Evolutionary conservation across 2,329 filamentous ascomycete genomes (phyloP).

Genomic region (Massarina eburnea): DNA sequence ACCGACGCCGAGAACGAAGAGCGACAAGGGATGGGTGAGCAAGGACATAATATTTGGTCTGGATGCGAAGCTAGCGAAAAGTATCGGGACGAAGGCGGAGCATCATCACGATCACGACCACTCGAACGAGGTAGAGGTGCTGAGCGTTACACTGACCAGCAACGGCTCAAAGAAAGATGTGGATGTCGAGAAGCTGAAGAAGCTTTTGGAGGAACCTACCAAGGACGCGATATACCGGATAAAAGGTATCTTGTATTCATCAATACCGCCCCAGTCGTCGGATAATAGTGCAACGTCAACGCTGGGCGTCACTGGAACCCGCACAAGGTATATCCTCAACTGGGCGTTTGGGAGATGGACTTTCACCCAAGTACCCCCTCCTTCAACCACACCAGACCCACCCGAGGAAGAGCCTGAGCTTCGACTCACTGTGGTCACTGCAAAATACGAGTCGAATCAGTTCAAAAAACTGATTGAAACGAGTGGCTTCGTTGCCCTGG

Average conservation of each 20-base stretch:
- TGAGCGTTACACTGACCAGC: conserved; percentile 70
- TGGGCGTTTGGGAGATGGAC: conserved; percentile 98
- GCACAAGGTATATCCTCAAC: conserved; percentile 80
- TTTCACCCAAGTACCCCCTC: conserved; percentile 64
- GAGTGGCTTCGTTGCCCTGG: conserved; percentile 47
- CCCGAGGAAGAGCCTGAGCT: conserved; percentile 59
- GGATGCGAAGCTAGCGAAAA: conserved; percentile 73
- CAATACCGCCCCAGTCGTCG: conserved; percentile 51
- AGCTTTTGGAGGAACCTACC: conserved; percentile 70
- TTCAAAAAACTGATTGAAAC: conserved; percentile 74
- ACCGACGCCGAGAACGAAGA: conserved; percentile 77
- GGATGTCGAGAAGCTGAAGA: conserved; percentile 56
- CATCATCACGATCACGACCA: conserved; percentile 47
- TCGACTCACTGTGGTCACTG: conserved; percentile 75
- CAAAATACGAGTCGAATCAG: conserved; percentile 70
- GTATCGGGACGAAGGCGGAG: conserved; percentile 46
- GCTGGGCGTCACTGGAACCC: conserved; percentile 39
- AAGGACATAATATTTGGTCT: conserved; percentile 83
- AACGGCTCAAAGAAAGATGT: conserved; percentile 58
- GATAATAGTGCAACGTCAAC: conserved; percentile 35
- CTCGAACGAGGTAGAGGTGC: conserved; percentile 83
- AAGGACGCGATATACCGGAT: conserved; percentile 97
- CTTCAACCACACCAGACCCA: conserved; percentile 20
- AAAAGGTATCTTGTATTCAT: conserved; percentile 66
- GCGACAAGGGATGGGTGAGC: conserved; percentile 74